These are phyloP conservation scores for Xylariaceae sp. DNA, from an alignment of 2,329 filamentous ascomycete species.

Conservation along the genomic window DNA sequence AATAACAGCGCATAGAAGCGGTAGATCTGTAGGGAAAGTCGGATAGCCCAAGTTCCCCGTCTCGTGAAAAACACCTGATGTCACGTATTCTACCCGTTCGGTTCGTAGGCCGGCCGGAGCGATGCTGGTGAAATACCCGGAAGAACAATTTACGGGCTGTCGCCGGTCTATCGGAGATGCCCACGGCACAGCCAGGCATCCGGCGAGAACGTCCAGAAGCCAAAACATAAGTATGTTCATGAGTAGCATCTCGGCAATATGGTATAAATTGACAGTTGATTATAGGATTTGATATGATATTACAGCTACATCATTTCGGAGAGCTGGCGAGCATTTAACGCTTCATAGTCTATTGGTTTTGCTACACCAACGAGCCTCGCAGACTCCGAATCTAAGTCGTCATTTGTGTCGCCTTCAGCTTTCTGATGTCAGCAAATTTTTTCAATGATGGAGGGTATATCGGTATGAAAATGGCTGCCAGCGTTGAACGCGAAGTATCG, in stretches of 20 bases:
- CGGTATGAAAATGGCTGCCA: no score
- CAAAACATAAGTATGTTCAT: slow-evolving; percentile 7
- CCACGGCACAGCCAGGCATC: slow-evolving; percentile 6
- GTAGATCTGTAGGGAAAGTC: slow-evolving; percentile 21
- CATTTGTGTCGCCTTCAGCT: no score
- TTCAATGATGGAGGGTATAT: no score
- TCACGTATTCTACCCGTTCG: slow-evolving; percentile 22
- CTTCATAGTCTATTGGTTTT: no score
- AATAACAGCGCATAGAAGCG: slow-evolving; percentile 26
- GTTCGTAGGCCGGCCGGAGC: slow-evolving; percentile 14
- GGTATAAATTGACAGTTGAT: neutral
- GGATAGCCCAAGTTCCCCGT: slow-evolving; percentile 27
- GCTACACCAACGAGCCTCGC: no score
- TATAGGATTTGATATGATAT: no score
- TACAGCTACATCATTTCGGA: no score
- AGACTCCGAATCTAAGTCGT: no score
- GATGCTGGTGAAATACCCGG: slow-evolving; percentile 20
- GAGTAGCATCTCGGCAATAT: slow-evolving; percentile 3
- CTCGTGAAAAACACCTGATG: slow-evolving; percentile 21
- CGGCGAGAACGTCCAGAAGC: slow-evolving; percentile 5
- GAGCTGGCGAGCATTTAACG: no score
- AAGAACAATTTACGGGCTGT: slow-evolving; percentile 18
- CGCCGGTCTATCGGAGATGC: slow-evolving; percentile 5
- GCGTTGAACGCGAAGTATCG: no score
- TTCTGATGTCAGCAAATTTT: no score